phyloP scores from a whole-genome alignment of 208 protist species.

The Trypanosoma platydactyli region DNA sequence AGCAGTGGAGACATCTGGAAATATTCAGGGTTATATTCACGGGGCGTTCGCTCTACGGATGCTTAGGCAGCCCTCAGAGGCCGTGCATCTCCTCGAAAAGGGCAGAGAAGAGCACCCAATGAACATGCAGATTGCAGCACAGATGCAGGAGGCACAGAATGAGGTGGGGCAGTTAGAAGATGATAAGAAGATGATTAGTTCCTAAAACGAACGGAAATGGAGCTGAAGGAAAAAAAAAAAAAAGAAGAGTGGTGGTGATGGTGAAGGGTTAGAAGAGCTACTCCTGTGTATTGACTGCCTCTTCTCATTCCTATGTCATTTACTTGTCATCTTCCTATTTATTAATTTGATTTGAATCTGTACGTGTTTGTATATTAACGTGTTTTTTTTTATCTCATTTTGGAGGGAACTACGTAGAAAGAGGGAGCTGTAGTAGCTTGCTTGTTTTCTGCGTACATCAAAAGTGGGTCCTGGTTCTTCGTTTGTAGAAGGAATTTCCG shows the following conservation, averaged over 20 bases:
- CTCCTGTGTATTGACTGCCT: conserved; percentile 12
- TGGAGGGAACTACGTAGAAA: background rate
- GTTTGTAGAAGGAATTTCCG: too few relatives aligned
- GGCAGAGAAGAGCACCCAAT: conserved; percentile 72
- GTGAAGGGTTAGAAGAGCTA: background rate
- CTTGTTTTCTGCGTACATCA: too few relatives aligned
- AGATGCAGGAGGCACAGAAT: conserved; percentile 52
- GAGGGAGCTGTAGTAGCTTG: too few relatives aligned
- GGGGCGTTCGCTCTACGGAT: conserved; percentile 69
- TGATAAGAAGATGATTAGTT: conserved; percentile 21
- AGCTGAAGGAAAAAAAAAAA: conserved; percentile 7
- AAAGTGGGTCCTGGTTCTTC: too few relatives aligned
- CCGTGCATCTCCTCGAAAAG: conserved; percentile 56
- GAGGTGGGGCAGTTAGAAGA: conserved; percentile 39
- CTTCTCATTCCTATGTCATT: conserved; percentile 6
- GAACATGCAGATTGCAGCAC: conserved; percentile 47
- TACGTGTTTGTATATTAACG: background rate
- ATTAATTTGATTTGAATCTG: background rate
- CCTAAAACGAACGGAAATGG: background rate
- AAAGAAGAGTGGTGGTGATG: conserved; percentile 2
- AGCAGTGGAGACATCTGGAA: conserved; percentile 63
- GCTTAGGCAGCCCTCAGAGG: conserved; percentile 53
- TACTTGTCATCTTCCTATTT: conserved; percentile 5
- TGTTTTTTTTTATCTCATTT: conserved; percentile 9
- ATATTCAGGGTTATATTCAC: conserved; percentile 85